Percentiles rank a stretch among this genome's conserved stretches.
These are phyloP conservation scores for Cutaneotrichosporon sp. DNA, from an alignment of 1,284 basidiomycete genomes.

Conservation along the genomic window DNA sequence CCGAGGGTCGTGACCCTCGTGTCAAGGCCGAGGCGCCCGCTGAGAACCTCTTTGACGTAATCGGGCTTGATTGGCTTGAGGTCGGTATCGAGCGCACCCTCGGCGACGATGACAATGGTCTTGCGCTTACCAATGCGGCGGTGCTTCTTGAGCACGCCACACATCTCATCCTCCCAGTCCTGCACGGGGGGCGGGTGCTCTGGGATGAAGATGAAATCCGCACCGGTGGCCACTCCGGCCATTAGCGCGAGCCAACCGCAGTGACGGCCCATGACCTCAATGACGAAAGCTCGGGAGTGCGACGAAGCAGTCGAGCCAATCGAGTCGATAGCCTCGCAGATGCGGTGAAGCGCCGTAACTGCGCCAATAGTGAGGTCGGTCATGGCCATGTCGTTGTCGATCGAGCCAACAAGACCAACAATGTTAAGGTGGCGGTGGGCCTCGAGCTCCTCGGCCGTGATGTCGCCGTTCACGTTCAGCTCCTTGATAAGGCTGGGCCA, in stretches of 20 bases:
- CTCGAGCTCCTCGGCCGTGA: constrained; percentile 70
- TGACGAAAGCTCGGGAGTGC: constrained; percentile 95
- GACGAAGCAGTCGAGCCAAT: constrained; percentile 96
- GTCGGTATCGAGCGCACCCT: constrained; percentile 85
- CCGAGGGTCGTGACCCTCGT: constrained; percentile 97
- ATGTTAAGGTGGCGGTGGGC: constrained; percentile 84
- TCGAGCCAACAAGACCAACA: constrained; percentile 94
- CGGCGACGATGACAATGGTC: constrained; percentile 96
- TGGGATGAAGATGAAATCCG: constrained; percentile 96
- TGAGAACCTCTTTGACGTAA: constrained; percentile 84
- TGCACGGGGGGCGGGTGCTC: constrained; percentile 77
- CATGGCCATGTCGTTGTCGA: constrained; percentile 99
- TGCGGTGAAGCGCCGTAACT: constrained; percentile 89
- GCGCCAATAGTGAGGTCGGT: constrained; percentile 97
- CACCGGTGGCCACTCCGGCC: constrained; percentile 88
- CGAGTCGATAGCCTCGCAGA: constrained; percentile 96
- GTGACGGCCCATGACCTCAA: constrained; percentile 98
- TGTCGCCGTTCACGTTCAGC: constrained; percentile 65
- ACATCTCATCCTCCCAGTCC: constrained; percentile 91
- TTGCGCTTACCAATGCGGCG: constrained; percentile 91
- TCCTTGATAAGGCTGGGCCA: constrained; percentile 81
- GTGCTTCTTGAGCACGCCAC: constrained; percentile 84
- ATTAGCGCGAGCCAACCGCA: constrained; percentile 96
- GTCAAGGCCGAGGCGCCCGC: constrained; percentile 84
- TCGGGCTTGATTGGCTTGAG: constrained; percentile 88